Evolutionary conservation across 2,329 filamentous ascomycete species (phyloP).

Genomic region (Truncatella angustata): DNA sequence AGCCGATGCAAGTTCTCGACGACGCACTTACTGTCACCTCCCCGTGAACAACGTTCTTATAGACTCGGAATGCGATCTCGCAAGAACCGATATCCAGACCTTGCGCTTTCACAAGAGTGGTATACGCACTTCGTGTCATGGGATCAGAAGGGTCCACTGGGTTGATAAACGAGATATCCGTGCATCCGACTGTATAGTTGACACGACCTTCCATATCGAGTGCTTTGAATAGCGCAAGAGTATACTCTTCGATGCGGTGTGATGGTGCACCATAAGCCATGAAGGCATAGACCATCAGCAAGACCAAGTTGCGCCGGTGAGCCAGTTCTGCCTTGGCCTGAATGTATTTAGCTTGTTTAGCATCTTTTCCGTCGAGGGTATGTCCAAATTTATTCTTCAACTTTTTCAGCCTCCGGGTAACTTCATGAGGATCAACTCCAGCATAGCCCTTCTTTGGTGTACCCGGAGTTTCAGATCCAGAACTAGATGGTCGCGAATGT

Average conservation of each 20-base stretch:
- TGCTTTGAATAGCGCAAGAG: slow-evolving; percentile 12
- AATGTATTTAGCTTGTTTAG: slow-evolving; percentile 12
- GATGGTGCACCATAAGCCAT: slow-evolving; percentile 14
- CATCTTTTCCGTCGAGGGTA: slow-evolving; percentile 10
- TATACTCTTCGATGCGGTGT: slow-evolving; percentile 16
- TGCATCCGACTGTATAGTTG: slow-evolving; percentile 17
- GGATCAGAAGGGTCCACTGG: slow-evolving; percentile 10
- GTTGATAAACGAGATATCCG: slow-evolving; percentile 14
- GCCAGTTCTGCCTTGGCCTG: slow-evolving; percentile 13
- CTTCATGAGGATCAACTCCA: slow-evolving; percentile 13
- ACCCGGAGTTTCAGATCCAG: slow-evolving; percentile 7
- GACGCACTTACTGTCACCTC: slow-evolving; percentile 5
- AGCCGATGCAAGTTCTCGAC: not conserved
- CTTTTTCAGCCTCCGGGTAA: slow-evolving; percentile 11
- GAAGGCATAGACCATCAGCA: slow-evolving; percentile 14
- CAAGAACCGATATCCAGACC: slow-evolving; percentile 17
- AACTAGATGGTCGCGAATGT: not conserved
- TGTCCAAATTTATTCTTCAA: slow-evolving; percentile 7
- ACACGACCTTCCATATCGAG: slow-evolving; percentile 16
- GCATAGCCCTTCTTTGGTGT: slow-evolving; percentile 11
- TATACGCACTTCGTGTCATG: slow-evolving; percentile 14
- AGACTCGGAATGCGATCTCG: slow-evolving; percentile 14
- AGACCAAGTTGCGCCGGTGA: slow-evolving; percentile 13
- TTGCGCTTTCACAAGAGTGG: slow-evolving; percentile 15
- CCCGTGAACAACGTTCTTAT: slow-evolving; percentile 15